These are phyloP conservation scores for Fusarium hainanense DNA, from an alignment of 2,329 filamentous ascomycete genomes.

Conservation along the genomic window DNA sequence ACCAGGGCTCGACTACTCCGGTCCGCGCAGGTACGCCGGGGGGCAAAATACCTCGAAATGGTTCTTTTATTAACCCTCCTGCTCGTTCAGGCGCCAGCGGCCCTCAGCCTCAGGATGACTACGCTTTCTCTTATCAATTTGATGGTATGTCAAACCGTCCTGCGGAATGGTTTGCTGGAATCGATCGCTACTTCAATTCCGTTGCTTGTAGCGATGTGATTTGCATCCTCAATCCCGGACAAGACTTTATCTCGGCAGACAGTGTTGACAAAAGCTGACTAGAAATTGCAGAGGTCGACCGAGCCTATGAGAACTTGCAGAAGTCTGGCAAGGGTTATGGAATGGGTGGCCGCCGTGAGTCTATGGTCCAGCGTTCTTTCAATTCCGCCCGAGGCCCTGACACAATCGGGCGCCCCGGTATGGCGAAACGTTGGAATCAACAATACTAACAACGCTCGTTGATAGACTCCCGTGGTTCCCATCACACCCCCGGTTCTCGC, in stretches of 20 bases:
- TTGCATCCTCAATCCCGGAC: neutral
- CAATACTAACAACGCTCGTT: slow-evolving; percentile 42
- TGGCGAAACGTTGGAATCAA: slow-evolving; percentile 29
- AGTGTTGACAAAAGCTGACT: slow-evolving; percentile 29
- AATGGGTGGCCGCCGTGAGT: slow-evolving; percentile 81
- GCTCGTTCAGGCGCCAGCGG: slow-evolving; percentile 73
- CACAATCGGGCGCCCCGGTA: slow-evolving; percentile 24
- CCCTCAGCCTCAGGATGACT: slow-evolving; percentile 78
- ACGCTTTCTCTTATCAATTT: slow-evolving; percentile 87
- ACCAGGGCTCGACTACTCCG: slow-evolving; percentile 56
- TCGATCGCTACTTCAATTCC: neutral
- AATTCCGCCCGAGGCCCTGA: slow-evolving; percentile 25
- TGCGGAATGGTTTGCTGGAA: neutral
- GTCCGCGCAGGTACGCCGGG: slow-evolving; percentile 53
- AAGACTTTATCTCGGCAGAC: neutral
- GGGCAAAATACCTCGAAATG: neutral
- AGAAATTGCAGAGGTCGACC: slow-evolving; percentile 81
- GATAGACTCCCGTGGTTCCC: slow-evolving; percentile 76
- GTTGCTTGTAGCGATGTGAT: neutral
- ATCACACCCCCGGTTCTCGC: slow-evolving; percentile 72
- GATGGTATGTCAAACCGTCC: slow-evolving; percentile 74
- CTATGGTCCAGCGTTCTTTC: slow-evolving; percentile 53
- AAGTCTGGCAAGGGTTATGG: slow-evolving; percentile 96
- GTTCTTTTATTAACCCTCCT: slow-evolving; percentile 22
- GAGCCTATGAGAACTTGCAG: slow-evolving; percentile 92